Evolutionary conservation across 208 protist genomes (phyloP), one percentile per base, ranked within the genome.

Genomic region (Blastocrithidia nonstop): DNA sequence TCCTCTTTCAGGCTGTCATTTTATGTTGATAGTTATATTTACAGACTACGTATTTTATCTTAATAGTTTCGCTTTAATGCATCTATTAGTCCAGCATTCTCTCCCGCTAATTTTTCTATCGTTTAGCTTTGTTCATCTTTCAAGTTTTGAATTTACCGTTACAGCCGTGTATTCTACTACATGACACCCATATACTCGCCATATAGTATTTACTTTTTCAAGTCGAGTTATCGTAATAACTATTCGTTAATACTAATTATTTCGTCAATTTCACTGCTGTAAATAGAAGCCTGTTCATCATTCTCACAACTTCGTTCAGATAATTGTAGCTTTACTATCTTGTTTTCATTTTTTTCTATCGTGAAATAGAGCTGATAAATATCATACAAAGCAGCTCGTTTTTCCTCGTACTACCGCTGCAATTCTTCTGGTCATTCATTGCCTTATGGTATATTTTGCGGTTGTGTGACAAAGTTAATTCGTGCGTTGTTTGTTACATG

Each of bases 401-500:
- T 82, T 51, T 66, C 69, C 42, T 61, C 57, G 54, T 80, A 87
- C 37, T 67, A n/a, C n/a, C n/a, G n/a, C n/a, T 66, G 46, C 79
- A 67, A 49, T 61, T 54, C 23, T 70, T 60, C 28, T 57, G 47
- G 28, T 74, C 77, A 31, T 45, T 50, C 29, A 75, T 32, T 11
- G 73, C 57, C 13, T 56, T 53, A 24, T 37, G 62, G 44, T 53
- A 58, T 19, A 67, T 50, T 51, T 63, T 54, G 16, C 33, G 37
- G 20, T 60, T 57, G 23, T 70, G 64, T 59, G 13, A 86, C 66
- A 19, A 64, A 75, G 61, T 85, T 86, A 25, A 87, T 73, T 59
- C 69, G 76, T n/a, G 77, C 77, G 54, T 87, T 61, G 17, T 69
- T 77, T 9, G 57, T 66, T 25, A 92, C 77, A 54, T 86, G 67